Evolutionary conservation across 2,329 filamentous ascomycete species (phyloP).

Genomic region (Geosmithia putterillii): DNA sequence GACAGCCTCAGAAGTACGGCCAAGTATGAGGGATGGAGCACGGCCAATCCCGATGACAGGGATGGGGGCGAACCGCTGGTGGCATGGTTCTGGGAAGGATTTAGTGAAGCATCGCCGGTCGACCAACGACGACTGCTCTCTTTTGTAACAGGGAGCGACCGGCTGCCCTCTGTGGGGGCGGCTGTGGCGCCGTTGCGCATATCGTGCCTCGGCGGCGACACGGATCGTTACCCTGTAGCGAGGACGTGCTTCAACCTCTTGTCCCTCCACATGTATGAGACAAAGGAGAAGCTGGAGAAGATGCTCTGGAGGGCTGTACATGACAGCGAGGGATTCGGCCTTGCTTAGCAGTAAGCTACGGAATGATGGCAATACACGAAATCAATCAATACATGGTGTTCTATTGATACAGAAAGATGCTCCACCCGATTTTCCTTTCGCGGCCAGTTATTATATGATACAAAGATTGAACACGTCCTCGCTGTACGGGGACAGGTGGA

Average conservation of each 20-base stretch:
- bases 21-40: slow-evolving; percentile 70
- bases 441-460: slow-evolving; percentile 2
- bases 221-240: slow-evolving; percentile 66
- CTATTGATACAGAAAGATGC: slow-evolving; percentile 1
- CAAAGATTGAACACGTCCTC: not conserved
- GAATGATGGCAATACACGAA: not conserved
- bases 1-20: slow-evolving; percentile 63
- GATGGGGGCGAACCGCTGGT: slow-evolving; percentile 53
- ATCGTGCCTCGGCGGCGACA: slow-evolving; percentile 63
- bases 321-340: slow-evolving; percentile 84
- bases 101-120: slow-evolving; percentile 48
- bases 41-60: slow-evolving; percentile 37
- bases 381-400: not conserved
- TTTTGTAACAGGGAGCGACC: slow-evolving; percentile 84
- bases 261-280: slow-evolving; percentile 60
- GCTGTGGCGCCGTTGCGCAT: slow-evolving; percentile 68
- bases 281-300: slow-evolving; percentile 52
- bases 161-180: slow-evolving; percentile 79
- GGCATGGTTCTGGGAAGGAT: slow-evolving; percentile 81
- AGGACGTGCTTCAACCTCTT: slow-evolving; percentile 87
- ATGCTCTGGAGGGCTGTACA: slow-evolving; percentile 78
- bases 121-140: slow-evolving; percentile 69
- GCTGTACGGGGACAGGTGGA: too few species aligned
- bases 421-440: not conserved
- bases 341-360: slow-evolving; percentile 18